These are phyloP conservation scores for Phyllosticta ampelicida DNA, from an alignment of 2,329 filamentous ascomycete genomes.

Conservation along the genomic window DNA sequence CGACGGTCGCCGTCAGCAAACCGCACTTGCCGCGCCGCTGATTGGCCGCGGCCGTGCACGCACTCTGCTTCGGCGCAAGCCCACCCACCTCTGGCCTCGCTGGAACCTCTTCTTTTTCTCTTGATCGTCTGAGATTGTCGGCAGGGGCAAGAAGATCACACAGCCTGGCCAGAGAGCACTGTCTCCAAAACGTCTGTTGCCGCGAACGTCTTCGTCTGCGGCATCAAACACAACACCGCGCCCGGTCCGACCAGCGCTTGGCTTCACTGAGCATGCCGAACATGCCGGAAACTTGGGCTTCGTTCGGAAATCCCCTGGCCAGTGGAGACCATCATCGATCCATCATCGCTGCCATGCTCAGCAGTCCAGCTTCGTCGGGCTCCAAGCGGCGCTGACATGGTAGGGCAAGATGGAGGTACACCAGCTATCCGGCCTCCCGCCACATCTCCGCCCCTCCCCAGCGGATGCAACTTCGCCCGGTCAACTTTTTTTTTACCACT, in stretches of 20 bases:
- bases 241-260: not conserved
- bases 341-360: not conserved
- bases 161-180: not conserved
- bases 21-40: not conserved
- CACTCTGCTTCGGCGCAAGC: no score
- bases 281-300: not conserved
- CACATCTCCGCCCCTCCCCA: not conserved
- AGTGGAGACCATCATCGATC: not conserved
- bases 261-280: not conserved
- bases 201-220: not conserved
- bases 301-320: not conserved
- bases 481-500: not conserved
- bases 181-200: not conserved
- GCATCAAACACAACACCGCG: not conserved
- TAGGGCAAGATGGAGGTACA: no score
- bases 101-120: not conserved
- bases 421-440: not conserved
- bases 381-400: no score
- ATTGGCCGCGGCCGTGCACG: slow-evolving; percentile 1
- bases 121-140: not conserved
- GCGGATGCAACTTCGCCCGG: not conserved
- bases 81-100: not conserved
- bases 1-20: slow-evolving; percentile 7
- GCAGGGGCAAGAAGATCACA: not conserved
- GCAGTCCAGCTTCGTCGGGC: no score